Evolutionary conservation across 495 filamentous ascomycete species (phyloP), one percentile per base, ranked within the genome.

Genomic region (Bacidia gigantensis): DNA sequence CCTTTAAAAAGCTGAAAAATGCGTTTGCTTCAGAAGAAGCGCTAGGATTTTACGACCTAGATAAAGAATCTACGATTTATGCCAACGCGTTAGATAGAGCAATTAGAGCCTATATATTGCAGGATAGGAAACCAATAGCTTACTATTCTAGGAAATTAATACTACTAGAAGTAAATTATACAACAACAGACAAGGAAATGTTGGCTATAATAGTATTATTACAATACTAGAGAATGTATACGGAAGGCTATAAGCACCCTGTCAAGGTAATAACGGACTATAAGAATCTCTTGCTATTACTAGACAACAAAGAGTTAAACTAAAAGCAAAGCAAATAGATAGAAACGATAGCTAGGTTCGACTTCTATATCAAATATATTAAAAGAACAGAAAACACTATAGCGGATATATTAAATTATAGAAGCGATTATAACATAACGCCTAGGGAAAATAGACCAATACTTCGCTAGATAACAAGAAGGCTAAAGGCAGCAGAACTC

Each of bases 201-300:
- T 44, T 44, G 18, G 21, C 18, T 44, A 44, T 44, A 7, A 44
- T 18, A 44, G 21, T 44, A 44, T 44, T 44, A 44, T 44, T 44
- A 35, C 7, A 35, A 14, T 14, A 35, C 14, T 35, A 35, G 29
- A 35, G 29, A 14, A 35, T 35, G 29, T 35, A 35, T 35, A 35
- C 29, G 14, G 29, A 35, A 35, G 29, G 29, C 5, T 7, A 7
- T 7, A 7, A 5, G 7, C 5, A 5, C 14, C 14, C 14, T 7
- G 29, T 35, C 14, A 35, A 35, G 14, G 14, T 35, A 35, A 5
- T 35, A 7, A 35, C 14, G 14, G 29, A 35, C 29, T 35, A 35
- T 35, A 35, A 35, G 29, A 35, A 35, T 35, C 14, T 35, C 5
- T 5, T 35, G 5, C 14, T 35, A 35, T 35, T 35, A 14, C 29